Base-by-base conservation (phyloP, 345 rosid species). In the Turnera subulata region DNA sequence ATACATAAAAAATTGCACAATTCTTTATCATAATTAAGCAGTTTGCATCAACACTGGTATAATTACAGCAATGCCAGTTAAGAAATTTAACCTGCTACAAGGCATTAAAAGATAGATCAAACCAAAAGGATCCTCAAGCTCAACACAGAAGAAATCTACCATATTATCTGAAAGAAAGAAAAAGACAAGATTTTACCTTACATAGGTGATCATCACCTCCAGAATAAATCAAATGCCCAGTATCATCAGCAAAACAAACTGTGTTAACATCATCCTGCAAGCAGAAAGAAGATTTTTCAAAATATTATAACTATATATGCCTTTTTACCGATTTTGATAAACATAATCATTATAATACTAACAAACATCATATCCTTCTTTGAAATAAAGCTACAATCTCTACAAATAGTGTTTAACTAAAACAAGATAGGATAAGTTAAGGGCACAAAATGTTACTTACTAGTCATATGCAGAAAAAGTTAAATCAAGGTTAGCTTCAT, bases 241-340 rank as follows among this genome's bases (percentile, higher is more conserved):
- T 72, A 58, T 80, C 91, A 73, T 84, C 91, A 18, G 81, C 88
- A 72, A 84, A 84, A 75, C 91, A 78, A 17, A 80, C 91, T 13
- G 88, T 78, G 71, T 84, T 84, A 58, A 84, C 85, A 75, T 84
- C 91, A 54, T 69, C 53, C 88, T 84, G 80, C 67, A 67, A 60
- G 47, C 61, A 43, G 37, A 60, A 55, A 18, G 49, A 19, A 50
- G 50, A 64, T 51, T n/a, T n/a, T n/a, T n/a, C n/a, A n/a, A n/a
- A n/a, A n/a, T n/a, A n/a, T n/a, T n/a, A n/a, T n/a, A n/a, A n/a
- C n/a, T n/a, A n/a, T n/a, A n/a, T n/a, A n/a, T n/a, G n/a, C n/a
- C n/a, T n/a, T n/a, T n/a, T n/a, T n/a, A n/a, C n/a, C n/a, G n/a
- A n/a, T n/a, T n/a, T n/a, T n/a, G n/a, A n/a, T n/a, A n/a, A n/a